Evolutionary conservation across 257 asterid species (phyloP).

Genomic region (Solanum bulbocastanum): DNA sequence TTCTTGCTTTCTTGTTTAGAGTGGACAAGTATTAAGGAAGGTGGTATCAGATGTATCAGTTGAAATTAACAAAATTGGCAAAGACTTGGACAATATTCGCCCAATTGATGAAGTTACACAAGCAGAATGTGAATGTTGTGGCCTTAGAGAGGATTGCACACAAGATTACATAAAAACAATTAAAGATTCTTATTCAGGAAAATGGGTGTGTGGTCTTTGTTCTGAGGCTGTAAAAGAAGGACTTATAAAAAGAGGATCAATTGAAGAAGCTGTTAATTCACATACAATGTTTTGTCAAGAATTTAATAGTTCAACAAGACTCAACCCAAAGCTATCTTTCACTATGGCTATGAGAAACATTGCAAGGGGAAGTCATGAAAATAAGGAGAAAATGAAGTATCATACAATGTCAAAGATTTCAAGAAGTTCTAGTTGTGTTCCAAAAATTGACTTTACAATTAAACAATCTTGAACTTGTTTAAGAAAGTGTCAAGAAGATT

Average conservation of each 20-base stretch:
- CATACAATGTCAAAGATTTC: constrained; percentile 25
- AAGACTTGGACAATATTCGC: constrained; percentile 8
- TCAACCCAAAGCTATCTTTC: constrained; percentile 66
- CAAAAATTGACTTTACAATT: constrained; percentile 5
- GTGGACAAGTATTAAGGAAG: background rate
- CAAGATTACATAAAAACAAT: constrained; percentile 47
- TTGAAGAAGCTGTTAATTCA: constrained; percentile 46
- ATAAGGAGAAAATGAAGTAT: constrained; percentile 11
- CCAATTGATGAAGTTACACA: constrained; percentile 59
- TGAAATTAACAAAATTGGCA: constrained; percentile 22
- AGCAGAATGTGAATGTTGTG: constrained; percentile 90
- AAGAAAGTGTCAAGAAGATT: background rate
- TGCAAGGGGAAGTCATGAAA: constrained; percentile 57
- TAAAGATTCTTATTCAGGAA: constrained; percentile 43
- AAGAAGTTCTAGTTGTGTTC: constrained; percentile 77
- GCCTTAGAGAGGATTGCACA: constrained; percentile 81
- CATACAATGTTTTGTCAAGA: constrained; percentile 61
- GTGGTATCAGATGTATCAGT: constrained; percentile 60
- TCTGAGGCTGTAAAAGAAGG: constrained; percentile 83
- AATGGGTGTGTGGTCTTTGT: constrained; percentile 76
- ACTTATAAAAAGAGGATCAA: constrained; percentile 33
- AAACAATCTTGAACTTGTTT: background rate
- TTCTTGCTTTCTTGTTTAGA: background rate
- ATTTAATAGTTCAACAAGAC: constrained; percentile 66
- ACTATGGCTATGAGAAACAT: constrained; percentile 78